Evolutionary conservation across 192 early-diverging fungal genomes (phyloP).

Genomic region (Rhizoclosmatium sp.): DNA sequence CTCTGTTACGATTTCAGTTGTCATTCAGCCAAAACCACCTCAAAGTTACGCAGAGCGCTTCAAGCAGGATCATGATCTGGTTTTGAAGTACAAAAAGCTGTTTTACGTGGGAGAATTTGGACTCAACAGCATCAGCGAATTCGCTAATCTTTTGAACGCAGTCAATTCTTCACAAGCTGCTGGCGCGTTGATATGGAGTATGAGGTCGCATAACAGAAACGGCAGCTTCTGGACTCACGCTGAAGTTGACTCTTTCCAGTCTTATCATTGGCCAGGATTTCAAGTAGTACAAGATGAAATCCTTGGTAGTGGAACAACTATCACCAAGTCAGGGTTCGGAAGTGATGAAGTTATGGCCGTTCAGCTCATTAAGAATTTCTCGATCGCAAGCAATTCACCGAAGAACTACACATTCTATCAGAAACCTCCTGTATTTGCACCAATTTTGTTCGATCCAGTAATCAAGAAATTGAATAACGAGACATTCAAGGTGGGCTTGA

Average conservation of each 20-base stretch:
- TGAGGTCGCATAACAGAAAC: slow-evolving; percentile 47
- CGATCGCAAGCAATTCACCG: not conserved
- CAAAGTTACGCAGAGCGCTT: slow-evolving; percentile 20
- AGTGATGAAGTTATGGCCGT: not conserved
- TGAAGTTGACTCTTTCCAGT: slow-evolving; percentile 5
- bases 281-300: too few species aligned
- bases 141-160: not conserved
- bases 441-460: not conserved
- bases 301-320: too few species aligned
- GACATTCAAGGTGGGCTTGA: not conserved
- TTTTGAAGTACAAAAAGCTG: slow-evolving; percentile 39
- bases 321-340: not conserved
- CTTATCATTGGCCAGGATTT: slow-evolving; percentile 34
- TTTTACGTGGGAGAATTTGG: slow-evolving; percentile 57
- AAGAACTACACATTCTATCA: not conserved
- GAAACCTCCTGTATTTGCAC: not conserved
- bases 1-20: not conserved
- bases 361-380: not conserved
- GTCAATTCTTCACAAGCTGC: slow-evolving; percentile 22
- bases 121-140: slow-evolving; percentile 31
- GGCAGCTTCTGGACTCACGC: slow-evolving; percentile 50
- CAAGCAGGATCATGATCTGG: not conserved
- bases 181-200: slow-evolving; percentile 54
- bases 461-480: too few species aligned
- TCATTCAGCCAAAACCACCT: not conserved